Conservation (phyloP, 2,329 filamentous ascomycete species). For the Stenocarpella maydis region DNA sequence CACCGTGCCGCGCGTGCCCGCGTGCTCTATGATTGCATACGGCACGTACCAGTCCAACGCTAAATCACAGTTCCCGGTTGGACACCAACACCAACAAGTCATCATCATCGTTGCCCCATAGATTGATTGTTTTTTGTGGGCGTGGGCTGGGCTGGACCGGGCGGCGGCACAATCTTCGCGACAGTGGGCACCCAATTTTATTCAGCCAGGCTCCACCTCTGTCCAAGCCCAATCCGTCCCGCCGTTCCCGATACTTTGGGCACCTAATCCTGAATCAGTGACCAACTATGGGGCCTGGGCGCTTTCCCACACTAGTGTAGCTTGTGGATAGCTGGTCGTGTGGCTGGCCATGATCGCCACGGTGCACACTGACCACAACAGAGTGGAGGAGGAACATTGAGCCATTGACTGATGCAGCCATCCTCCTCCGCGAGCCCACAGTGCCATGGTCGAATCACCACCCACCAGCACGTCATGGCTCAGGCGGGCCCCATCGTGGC, state of each 20-base stretch:
- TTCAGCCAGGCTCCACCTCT: conserved; percentile 19
- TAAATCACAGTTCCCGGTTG: not conserved
- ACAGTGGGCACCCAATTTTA: conserved; percentile 17
- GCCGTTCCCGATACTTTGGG: conserved; percentile 23
- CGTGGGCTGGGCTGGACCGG: conserved; percentile 9
- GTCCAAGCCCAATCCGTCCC: conserved; percentile 1
- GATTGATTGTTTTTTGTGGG: not conserved
- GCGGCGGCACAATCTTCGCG: conserved; percentile 10
- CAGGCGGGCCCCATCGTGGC: not conserved
- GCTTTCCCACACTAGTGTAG: too few relatives aligned
- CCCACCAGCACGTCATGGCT: conserved; percentile 24
- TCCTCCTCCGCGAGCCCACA: not conserved
- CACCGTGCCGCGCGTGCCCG: not conserved
- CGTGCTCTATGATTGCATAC: not conserved
- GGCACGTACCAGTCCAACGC: not conserved
- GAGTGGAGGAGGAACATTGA: not conserved
- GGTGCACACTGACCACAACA: not conserved
- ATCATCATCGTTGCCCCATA: not conserved
- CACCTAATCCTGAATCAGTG: conserved; percentile 20
- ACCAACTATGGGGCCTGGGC: not conserved
- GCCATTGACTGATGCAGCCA: not conserved
- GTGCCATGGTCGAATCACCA: conserved; percentile 13
- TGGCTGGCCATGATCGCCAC: not conserved
- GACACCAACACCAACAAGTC: not conserved
- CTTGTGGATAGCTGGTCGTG: not conserved